phyloP scores from a whole-genome alignment of 202 grass and related monocot species.

The Zoysia matrella region DNA sequence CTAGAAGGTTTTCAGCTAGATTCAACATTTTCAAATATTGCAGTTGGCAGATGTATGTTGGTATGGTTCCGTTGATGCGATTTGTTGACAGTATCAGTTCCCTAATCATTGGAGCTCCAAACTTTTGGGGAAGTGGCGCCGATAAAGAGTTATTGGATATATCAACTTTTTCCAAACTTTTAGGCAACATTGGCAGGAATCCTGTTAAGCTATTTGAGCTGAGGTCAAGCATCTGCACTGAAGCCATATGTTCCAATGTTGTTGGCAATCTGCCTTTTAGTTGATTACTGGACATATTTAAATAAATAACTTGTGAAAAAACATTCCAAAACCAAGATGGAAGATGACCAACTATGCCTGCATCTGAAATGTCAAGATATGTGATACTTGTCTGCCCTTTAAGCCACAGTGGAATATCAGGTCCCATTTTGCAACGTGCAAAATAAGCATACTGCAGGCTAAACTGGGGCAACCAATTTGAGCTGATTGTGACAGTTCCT shows the following conservation, averaged over 20 bases:
- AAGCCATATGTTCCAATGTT: slow-evolving; percentile 5
- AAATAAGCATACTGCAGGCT: background rate
- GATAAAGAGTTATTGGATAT: slow-evolving; percentile 10
- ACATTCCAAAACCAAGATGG: slow-evolving; percentile 17
- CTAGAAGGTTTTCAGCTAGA: slow-evolving; percentile 35
- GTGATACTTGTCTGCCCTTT: background rate
- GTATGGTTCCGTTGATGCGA: background rate
- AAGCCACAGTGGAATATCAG: slow-evolving; percentile 10
- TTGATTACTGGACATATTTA: slow-evolving; percentile 11
- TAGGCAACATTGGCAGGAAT: background rate
- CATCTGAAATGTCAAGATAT: slow-evolving; percentile 13
- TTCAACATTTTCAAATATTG: slow-evolving; percentile 1
- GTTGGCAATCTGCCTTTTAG: slow-evolving; percentile 10
- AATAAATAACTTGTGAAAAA: background rate
- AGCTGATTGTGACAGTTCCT: background rate
- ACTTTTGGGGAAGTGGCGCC: background rate
- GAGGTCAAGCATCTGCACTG: background rate
- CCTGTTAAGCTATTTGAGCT: slow-evolving; percentile 17
- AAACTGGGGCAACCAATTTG: slow-evolving; percentile 20
- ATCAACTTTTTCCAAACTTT: background rate
- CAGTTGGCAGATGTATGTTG: background rate
- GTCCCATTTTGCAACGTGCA: slow-evolving; percentile 5
- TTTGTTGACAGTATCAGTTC: background rate
- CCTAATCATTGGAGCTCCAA: background rate
- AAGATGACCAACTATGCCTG: slow-evolving; percentile 13